Base-by-base conservation (phyloP, 139 green algal species). In the Chlamydomonas incerta region DNA sequence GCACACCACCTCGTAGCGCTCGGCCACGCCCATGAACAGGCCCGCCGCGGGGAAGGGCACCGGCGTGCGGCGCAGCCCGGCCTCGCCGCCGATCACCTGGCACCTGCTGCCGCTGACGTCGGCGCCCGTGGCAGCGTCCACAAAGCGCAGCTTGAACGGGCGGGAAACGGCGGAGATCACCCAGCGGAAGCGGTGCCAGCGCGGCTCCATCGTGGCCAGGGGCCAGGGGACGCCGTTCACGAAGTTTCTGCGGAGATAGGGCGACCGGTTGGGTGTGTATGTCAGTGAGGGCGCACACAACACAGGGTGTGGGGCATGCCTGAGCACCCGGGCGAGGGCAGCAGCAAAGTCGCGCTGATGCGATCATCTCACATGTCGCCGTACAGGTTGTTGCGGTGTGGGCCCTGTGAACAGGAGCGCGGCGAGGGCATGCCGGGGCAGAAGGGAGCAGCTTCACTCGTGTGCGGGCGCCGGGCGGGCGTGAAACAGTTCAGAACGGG, bases 1-100 rank as follows among this genome's bases (percentile, higher is more conserved):
- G 52, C 73, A 81, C n/a, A 69, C 73, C n/a, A 81, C 31, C 73
- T 81, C 73, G 52, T 81, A 81, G 6, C 73, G 73, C 73, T 81
- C 73, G 3, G 73, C 73, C 52, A 81, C 73, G 14, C 73, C 73
- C 26, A 81, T 68, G 50, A 69, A 52, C 26, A 81, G 33, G 18
- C 73, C 73, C 29, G 26, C 73, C 24, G 52, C 3, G 9, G 73
- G 73, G 55, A 81, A 81, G 35, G 20, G 21, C 50, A 31, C 52
- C 23, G 73, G 73, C 52, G 28, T 52, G 35, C 52, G 35, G 18
- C 46, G 50, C n/a, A 52, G 5, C 3, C 73, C 73, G n/a, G 31
- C 73, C 6, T 81, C 73, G 18, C 52, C 55, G 52, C 29, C 73
- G 46, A 81, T 69, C 13, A 68, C 73, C n/a, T 55, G 10, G 73